phyloP scores from a whole-genome alignment of 495 filamentous ascomycete species.

The Podospora tetraspora region DNA sequence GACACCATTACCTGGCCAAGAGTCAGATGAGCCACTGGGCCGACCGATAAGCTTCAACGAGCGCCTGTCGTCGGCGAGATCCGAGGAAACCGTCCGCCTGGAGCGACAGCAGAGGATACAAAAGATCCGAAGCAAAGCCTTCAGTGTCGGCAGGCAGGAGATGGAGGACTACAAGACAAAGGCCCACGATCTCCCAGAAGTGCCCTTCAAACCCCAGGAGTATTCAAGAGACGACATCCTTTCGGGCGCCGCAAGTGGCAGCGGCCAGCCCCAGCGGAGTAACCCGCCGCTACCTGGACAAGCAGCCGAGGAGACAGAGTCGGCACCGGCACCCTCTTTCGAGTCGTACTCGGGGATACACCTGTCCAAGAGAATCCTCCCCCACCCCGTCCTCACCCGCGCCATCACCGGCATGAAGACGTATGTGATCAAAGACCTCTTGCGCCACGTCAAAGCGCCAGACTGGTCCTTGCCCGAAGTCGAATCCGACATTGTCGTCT shows the following conservation, averaged over 20 bases:
- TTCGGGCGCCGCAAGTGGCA: constrained; percentile 32
- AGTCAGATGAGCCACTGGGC: constrained; percentile 22
- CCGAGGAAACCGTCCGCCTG: constrained; percentile 51
- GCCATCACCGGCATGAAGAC: constrained; percentile 70
- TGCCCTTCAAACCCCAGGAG: constrained; percentile 42
- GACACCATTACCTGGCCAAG: constrained; percentile 25
- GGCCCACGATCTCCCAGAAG: constrained; percentile 50
- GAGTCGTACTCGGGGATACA: constrained; percentile 84
- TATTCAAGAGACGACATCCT: constrained; percentile 64
- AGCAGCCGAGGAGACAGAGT: constrained; percentile 7
- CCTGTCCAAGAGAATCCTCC: constrained; percentile 79
- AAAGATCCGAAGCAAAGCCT: constrained; percentile 61
- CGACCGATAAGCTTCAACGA: constrained; percentile 77
- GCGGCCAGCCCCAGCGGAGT: constrained; percentile 43
- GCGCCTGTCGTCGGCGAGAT: constrained; percentile 63
- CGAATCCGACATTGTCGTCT: constrained; percentile 79
- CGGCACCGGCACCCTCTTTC: constrained; percentile 49
- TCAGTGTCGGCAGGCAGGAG: constrained; percentile 60
- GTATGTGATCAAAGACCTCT: constrained; percentile 73
- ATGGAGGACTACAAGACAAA: constrained; percentile 60
- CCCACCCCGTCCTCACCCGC: constrained; percentile 70
- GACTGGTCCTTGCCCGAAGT: constrained; percentile 80
- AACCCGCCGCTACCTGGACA: constrained; percentile 34
- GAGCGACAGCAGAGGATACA: constrained; percentile 51
- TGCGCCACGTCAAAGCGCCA: constrained; percentile 74